Conservation (phyloP, 345 rosid species). For the Angophora floribunda region DNA sequence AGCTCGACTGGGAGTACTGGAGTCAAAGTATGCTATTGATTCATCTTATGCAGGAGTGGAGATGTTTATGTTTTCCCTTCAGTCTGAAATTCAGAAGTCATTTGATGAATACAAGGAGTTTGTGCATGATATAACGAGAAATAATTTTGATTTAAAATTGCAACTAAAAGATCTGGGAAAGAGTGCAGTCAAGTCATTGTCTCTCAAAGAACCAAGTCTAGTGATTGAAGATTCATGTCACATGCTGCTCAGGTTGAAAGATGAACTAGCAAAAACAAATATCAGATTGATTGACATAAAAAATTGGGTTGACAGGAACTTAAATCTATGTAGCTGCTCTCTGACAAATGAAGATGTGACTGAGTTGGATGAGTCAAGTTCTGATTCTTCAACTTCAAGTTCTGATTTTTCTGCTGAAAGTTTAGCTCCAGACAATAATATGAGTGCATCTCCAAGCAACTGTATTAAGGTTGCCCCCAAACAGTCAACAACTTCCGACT, state of each 20-base stretch:
- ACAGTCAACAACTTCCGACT: slow-evolving; percentile 1
- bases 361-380: slow-evolving; percentile 36
- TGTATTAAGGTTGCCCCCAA: neutral
- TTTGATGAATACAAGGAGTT: slow-evolving; percentile 5
- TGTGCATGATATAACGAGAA: slow-evolving; percentile 13
- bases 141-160: slow-evolving; percentile 12
- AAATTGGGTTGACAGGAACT: slow-evolving; percentile 18
- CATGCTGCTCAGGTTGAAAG: slow-evolving; percentile 24
- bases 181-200: neutral
- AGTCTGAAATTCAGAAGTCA: slow-evolving; percentile 8
- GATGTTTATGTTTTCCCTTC: slow-evolving; percentile 7
- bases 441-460: neutral
- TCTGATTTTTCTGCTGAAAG: slow-evolving; percentile 27
- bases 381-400: slow-evolving; percentile 40
- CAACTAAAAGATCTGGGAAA: slow-evolving; percentile 12
- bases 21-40: slow-evolving; percentile 13
- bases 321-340: neutral
- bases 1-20: slow-evolving; percentile 9
- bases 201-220: slow-evolving; percentile 1
- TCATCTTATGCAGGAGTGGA: slow-evolving; percentile 16
- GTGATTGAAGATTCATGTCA: slow-evolving; percentile 19
- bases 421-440: slow-evolving; percentile 6
- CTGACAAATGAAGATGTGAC: slow-evolving; percentile 21
- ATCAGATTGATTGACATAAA: slow-evolving; percentile 15
- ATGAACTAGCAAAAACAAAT: slow-evolving; percentile 29